Conservation (phyloP, 768 basidiomycete genomes). For the Lactarius vividus region DNA sequence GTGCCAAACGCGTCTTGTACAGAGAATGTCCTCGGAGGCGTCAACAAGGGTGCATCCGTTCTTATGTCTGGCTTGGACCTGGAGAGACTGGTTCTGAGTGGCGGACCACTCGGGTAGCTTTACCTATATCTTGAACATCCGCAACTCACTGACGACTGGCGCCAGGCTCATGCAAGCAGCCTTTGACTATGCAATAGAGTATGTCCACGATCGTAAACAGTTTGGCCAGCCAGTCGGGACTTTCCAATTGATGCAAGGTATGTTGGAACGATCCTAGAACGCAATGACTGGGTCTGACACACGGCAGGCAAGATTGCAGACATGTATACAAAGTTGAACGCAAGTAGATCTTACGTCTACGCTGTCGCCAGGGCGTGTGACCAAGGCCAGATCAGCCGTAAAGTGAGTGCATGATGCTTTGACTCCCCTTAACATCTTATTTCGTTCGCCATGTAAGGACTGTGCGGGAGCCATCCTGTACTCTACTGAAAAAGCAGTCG, state of each 20-base stretch:
- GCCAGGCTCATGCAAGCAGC: slow-evolving; percentile 87
- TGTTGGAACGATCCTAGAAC: slow-evolving; percentile 22
- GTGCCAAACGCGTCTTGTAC: slow-evolving; percentile 1
- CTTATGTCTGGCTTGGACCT: slow-evolving; percentile 95
- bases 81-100: slow-evolving; percentile 87
- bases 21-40: slow-evolving; percentile 83
- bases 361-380: slow-evolving; percentile 91
- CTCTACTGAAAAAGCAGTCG: slow-evolving; percentile 88
- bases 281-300: slow-evolving; percentile 21
- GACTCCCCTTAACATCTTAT: neutral
- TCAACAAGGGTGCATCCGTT: slow-evolving; percentile 79
- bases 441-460: slow-evolving; percentile 52
- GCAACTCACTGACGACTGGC: neutral
- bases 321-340: slow-evolving; percentile 92
- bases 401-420: slow-evolving; percentile 46
- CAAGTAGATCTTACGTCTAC: slow-evolving; percentile 89
- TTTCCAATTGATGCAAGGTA: slow-evolving; percentile 96
- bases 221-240: slow-evolving; percentile 85
- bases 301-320: slow-evolving; percentile 74
- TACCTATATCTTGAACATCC: neutral
- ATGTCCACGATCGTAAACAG: slow-evolving; percentile 91
- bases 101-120: slow-evolving; percentile 82
- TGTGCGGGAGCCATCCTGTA: slow-evolving; percentile 95
- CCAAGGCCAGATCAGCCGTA: slow-evolving; percentile 68
- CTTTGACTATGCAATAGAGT: slow-evolving; percentile 83